Base-by-base conservation (phyloP, 805 yeast species). In the Nakazawaea ambrosiae region DNA sequence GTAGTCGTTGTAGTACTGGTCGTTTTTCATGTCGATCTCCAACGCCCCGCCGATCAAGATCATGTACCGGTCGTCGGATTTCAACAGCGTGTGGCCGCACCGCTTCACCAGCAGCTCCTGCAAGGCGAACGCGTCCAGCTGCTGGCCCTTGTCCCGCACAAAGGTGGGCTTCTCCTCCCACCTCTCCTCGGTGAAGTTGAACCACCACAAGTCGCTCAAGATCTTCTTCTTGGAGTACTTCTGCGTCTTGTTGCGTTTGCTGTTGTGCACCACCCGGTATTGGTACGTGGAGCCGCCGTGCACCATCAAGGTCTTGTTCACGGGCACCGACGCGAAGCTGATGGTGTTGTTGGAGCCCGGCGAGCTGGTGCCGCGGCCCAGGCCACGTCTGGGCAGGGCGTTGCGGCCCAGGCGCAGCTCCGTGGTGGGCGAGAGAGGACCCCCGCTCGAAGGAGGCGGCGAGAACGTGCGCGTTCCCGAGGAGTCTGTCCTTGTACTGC, bases 131-230 rank as follows among this genome's bases (percentile, higher is more conserved):
- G 9, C 16, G 16, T 36, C 30, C 4, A 6, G 18, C 15, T 36
- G 14, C 11, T 15, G 27, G 17, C n/a, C 16, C 14, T 26, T 27
- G 16, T 31, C 23, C 9, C 25, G 18, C 14, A 34, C 20, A 34
- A 20, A 39, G 4, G 42, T 39, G 16, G 42, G 31, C 14, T 34
- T 18, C 9, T 27, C 27, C 10, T 23, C 28, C 79, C 79, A 73
- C 2, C 49, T 48, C 40, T 67, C 73, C 1, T 57, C 45, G 20
- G 60, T 61, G 19, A 73, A 45, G 43, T 69, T 67, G 43, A 68
- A 73, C 56, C 63, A 60, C 78, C 78, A 73, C 46, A 64, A 46
- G 50, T 73, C 78, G 20, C 73, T 71, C 19, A 57, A 48, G 9
- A 71, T 61, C 14, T 58, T 50, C 8, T 37, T 38, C 26, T 38